Base-by-base conservation (phyloP, 192 early-diverging fungal genomes). In the Podila epicladia region DNA sequence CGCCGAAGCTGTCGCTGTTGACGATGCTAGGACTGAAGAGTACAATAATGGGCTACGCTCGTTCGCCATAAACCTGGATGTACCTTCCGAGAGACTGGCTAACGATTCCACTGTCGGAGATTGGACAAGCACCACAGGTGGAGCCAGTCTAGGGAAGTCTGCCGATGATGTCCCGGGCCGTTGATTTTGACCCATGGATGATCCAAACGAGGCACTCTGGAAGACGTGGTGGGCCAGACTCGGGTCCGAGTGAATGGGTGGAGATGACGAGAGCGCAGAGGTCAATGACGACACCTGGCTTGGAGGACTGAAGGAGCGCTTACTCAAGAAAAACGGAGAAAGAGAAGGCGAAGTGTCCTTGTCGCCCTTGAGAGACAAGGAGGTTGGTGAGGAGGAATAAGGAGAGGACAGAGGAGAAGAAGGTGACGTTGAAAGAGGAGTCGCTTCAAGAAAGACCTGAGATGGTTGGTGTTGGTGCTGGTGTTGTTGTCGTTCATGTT, bases 61-160 rank as follows among this genome's bases (percentile, higher is more conserved):
- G 3, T 8, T 64, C 22, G 33, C 7, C 41, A 49, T 19, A 4
- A 3, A 29, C 33, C 62, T 53, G 41, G 71, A 28, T 0, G 62
- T 19, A 24, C 57, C 38, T 8, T 59, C 67, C 37, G 57, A 57
- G 5, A 69, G 33, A 20, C 51, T 51, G 3, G 53, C 26, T 9
- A 80, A 61, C 12, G 71, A 80, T 12, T 80, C 67, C 8, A 17
- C n/a, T 15, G 77, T 73, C 7, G 77, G 67, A 20, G 77, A 80
- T 55, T 80, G 66, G 13, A 80, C 62, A 29, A 80, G 66, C 1
- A 80, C 77, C 2, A 69, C 77, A 24, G 77, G 77, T 15, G 77
- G 77, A 1, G 77, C 77, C 0, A 80, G 57, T 4, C 62, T 62
- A 58, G 77, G 77, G 35, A 60, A 80, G n/a, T 80, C 71, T 9